Evolutionary conservation across 768 basidiomycete genomes (phyloP).

Genomic region (Pulveroboletus sp.): DNA sequence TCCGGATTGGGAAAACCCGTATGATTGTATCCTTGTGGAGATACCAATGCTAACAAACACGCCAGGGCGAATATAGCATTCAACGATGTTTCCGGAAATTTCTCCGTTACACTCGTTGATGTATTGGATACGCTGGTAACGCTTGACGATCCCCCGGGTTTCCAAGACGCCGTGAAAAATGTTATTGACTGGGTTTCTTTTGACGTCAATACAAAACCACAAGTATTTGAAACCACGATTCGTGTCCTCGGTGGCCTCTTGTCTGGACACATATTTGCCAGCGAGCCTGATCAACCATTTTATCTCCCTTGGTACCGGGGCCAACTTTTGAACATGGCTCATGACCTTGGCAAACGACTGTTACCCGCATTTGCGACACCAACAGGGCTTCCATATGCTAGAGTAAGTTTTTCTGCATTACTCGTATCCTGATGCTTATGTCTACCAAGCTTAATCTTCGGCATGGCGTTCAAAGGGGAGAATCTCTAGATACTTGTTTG

Average conservation of each 20-base stretch:
- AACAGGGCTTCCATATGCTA: slow-evolving; percentile 89
- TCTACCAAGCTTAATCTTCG: slow-evolving; percentile 71
- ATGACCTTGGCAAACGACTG: slow-evolving; percentile 83
- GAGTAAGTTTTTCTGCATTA: slow-evolving; percentile 44
- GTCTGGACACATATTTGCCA: slow-evolving; percentile 84
- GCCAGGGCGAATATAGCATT: slow-evolving; percentile 65
- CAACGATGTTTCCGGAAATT: slow-evolving; percentile 96
- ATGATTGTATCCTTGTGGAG: slow-evolving; percentile 30
- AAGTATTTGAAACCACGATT: slow-evolving; percentile 97
- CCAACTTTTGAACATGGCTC: slow-evolving; percentile 76
- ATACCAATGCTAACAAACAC: slow-evolving; percentile 12
- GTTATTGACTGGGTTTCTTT: slow-evolving; percentile 84
- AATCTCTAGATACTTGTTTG: slow-evolving; percentile 84
- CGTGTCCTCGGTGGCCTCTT: slow-evolving; percentile 88
- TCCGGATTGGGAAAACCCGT: slow-evolving; percentile 86
- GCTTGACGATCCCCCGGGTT: slow-evolving; percentile 73
- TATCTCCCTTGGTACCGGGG: slow-evolving; percentile 81
- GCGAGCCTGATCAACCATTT: slow-evolving; percentile 60
- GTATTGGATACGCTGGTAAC: slow-evolving; percentile 89
- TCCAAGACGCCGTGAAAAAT: slow-evolving; percentile 80
- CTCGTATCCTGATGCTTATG: slow-evolving; percentile 1
- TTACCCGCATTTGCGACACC: slow-evolving; percentile 90
- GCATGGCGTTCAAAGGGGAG: slow-evolving; percentile 71
- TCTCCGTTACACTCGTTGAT: slow-evolving; percentile 79
- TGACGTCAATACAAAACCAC: slow-evolving; percentile 93